Evolutionary conservation across 305 asterid species (phyloP), one percentile per base, ranked within the genome.

Genomic region (Fraxinus sp.): DNA sequence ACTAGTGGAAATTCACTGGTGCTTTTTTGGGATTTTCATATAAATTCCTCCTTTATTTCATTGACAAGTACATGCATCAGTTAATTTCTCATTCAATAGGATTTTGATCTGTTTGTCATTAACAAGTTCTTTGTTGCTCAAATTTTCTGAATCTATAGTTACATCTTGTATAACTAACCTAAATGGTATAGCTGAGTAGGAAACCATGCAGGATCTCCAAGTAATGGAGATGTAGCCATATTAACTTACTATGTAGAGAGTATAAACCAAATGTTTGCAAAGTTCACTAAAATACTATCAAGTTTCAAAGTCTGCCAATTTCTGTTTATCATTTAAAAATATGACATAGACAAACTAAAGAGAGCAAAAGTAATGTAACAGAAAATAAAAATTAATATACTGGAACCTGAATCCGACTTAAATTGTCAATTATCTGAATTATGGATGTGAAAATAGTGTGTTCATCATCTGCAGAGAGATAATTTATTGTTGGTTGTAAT

Each of bases 91-190:
- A 28, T 72, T 72, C 26, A 72, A 35, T 72, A n/a, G 49, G 28
- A 72, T 76, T 44, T 39, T 76, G 70, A 62, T 62, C 55, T 64
- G 41, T n/a, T 32, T 77, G 57, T 30, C 18, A n/a, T 24, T 3
- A 55, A 35, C 79, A 55, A 80, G 59, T 73, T 18, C 74, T 76
- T 20, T 30, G 11, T 77, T 59, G 71, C 66, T 73, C 24, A 78
- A 57, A 62, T 46, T 77, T 78, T 80, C 68, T 71, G 74, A 33
- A 72, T 72, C 77, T 72, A 72, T 72, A 16, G 24, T 35, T n/a
- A 32, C 28, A 33, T 68, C 37, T 68, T 68, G 37, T 68, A 28
- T 10, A 68, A 68, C 74, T 26, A 68, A 68, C 10, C 37, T 68
- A 68, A 28, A 28, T 26, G 4, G 20, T 68, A 28, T 68, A 28